Base-by-base conservation (phyloP, 148 eudicot species). In the Persicaria tinctoria region DNA sequence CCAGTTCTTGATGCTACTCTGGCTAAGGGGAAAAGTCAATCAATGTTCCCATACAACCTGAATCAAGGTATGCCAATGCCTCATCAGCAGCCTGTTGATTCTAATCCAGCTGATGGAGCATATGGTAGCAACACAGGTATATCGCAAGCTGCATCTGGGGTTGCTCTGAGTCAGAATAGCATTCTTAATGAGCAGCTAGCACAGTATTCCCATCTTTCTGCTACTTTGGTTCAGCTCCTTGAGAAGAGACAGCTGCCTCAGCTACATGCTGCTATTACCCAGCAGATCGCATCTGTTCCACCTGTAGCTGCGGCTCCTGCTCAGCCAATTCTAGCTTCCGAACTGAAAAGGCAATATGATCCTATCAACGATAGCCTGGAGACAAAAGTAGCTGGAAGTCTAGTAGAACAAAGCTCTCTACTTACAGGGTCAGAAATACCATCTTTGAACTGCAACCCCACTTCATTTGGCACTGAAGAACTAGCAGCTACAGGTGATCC, bases 221-320 rank as follows among this genome's bases (percentile, higher is more conserved):
- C 84, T 77, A 78, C 89, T 74, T 74, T 86, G 70, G 75, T 85
- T 66, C 86, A 85, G 75, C 79, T 82, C 73, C 76, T 87, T 72
- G 87, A 80, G 70, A 82, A 79, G 74, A 79, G 82, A 75, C 88
- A 80, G 62, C 80, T 69, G 78, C 79, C 88, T 51, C 86, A 89
- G 46, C 75, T 79, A 47, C 77, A 78, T 32, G 74, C 88, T 27
- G 87, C 73, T 20, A 77, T 75, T 49, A 70, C 80, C 50, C 77
- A 79, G 16, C 74, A 47, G 10, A 44, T 46, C 5, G 77, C 70
- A 12, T 49, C 73, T 48, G 62, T 76, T 73, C 84, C 83, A 79
- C 76, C 85, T 38, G 72, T 48, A 46, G 60, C 80, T 13, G 45
- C 48, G 46, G 64, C 75, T 38, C 48, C 74, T 23, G 55, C 45